Evolutionary conservation across 108 stramenopile genomes (phyloP), one percentile per base, ranked within the genome.

Genomic region (Schizochytrium sp.): DNA sequence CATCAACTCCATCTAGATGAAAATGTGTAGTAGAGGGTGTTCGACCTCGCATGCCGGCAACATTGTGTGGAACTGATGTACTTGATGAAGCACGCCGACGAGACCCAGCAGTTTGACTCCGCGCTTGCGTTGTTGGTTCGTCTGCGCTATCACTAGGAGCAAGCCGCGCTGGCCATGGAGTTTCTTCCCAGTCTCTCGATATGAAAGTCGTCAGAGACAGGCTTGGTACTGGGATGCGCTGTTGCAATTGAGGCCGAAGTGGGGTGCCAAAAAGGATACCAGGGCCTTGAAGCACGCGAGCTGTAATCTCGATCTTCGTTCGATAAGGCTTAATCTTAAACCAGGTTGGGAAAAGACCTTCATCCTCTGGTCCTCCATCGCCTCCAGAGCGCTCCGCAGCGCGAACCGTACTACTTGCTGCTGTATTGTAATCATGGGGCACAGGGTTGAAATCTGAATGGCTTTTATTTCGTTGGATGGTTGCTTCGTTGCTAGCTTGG

Each of bases 271-370:
- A 7, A 38, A 69, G 64, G 7, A 69, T 28, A 15, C 64, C 64
- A 7, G 64, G 64, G 64, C 64, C 64, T 44, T 69, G 42, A 44
- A 69, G 64, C 12, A 69, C 28, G 64, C 64, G 64, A 38, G 44
- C 28, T 7, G 64, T 44, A 7, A 69, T 44, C 3, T 69, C 64
- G 19, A 69, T 38, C 64, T 69, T 69, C 5, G 64, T 69, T 7
- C 42, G 40, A 8, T 44, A 44, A 7, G 64, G 64, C 19, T 38
- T 12, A 8, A 69, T 28, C 64, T 69, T 69, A 44, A 28, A 38
- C 64, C 64, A 69, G 64, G 42, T 69, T 1, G 64, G 64, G 12
- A 69, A 44, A 38, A 44, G 10, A 0, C 64, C 64, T 7, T 69
- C 57, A 10, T 15, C 57, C 17, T 58, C 57, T 17, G 57, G 42